Evolutionary conservation across 1,284 basidiomycete species (phyloP).

Genomic region (Irpex sp.): DNA sequence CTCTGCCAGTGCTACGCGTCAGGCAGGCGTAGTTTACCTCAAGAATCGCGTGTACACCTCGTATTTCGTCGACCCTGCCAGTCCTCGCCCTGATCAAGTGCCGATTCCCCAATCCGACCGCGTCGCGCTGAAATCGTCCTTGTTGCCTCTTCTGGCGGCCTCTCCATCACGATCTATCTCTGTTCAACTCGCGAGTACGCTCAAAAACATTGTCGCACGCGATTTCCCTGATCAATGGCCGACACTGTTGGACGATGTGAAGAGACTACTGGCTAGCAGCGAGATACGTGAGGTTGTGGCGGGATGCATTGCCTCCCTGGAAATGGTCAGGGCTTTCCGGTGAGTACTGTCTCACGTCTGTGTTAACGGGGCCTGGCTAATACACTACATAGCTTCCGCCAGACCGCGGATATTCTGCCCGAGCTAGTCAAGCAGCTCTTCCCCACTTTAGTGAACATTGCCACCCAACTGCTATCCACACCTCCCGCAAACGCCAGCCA

Average conservation of each 20-base stretch:
- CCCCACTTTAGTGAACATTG: conserved; percentile 70
- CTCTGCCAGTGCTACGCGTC: conserved; percentile 61
- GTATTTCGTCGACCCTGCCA: conserved; percentile 48
- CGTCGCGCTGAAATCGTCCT: conserved; percentile 58
- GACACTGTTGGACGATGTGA: conserved; percentile 56
- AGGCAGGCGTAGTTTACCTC: conserved; percentile 78
- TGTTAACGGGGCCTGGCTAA: background rate
- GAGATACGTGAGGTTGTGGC: conserved; percentile 73
- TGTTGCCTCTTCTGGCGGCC: conserved; percentile 66
- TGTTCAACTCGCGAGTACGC: conserved; percentile 65
- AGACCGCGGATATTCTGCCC: conserved; percentile 55
- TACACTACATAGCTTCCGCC: conserved; percentile 54
- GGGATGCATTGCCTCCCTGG: conserved; percentile 71
- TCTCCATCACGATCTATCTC: conserved; percentile 68
- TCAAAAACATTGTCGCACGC: conserved; percentile 66
- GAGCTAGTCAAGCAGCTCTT: conserved; percentile 61
- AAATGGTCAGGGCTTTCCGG: conserved; percentile 73
- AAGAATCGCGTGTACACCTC: conserved; percentile 77
- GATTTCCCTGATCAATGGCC: conserved; percentile 81
- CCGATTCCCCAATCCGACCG: conserved; percentile 66
- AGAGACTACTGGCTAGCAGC: conserved; percentile 56
- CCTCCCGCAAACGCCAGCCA: conserved; percentile 53
- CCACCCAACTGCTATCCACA: conserved; percentile 58
- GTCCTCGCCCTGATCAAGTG: conserved; percentile 51
- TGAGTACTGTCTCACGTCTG: conserved; percentile 19